A percentile compares a stretch with the other conserved stretches of the same genome.
Conservation (phyloP, 2,329 filamentous ascomycete species). For the Colletotrichum spaethianum region DNA sequence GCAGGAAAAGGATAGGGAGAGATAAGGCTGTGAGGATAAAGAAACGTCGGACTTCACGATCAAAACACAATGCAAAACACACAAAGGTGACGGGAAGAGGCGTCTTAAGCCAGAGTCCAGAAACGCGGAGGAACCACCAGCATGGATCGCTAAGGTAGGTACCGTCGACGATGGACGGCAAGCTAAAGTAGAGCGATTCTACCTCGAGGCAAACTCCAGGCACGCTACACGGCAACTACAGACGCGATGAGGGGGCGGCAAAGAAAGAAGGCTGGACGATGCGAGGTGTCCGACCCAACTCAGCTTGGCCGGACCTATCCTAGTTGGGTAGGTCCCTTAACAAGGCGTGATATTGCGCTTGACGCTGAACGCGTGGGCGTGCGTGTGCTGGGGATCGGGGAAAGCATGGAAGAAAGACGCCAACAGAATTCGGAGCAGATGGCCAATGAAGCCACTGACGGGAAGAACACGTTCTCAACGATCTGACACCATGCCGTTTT, state of each 20-base stretch:
- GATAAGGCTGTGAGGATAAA: not conserved
- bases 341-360: conserved; percentile 11
- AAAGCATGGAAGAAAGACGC: not conserved
- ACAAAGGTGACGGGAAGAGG: conserved; percentile 1
- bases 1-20: not conserved
- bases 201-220: not conserved
- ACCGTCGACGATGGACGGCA: not conserved
- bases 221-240: not conserved
- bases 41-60: not conserved
- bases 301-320: not conserved
- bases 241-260: not conserved
- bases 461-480: not conserved
- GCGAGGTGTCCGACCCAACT: not conserved
- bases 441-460: conserved; percentile 8
- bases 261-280: not conserved
- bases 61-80: not conserved
- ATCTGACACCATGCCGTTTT: conserved; percentile 20
- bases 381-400: not conserved
- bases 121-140: not conserved
- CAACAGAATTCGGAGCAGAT: conserved; percentile 26
- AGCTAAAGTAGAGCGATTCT: not conserved
- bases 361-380: not conserved
- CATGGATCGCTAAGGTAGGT: not conserved
- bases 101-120: not conserved
- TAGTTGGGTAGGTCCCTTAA: conserved; percentile 7